Evolutionary conservation across 768 basidiomycete species (phyloP), one percentile per base, ranked within the genome.

Genomic region (Suillus hirtellus): DNA sequence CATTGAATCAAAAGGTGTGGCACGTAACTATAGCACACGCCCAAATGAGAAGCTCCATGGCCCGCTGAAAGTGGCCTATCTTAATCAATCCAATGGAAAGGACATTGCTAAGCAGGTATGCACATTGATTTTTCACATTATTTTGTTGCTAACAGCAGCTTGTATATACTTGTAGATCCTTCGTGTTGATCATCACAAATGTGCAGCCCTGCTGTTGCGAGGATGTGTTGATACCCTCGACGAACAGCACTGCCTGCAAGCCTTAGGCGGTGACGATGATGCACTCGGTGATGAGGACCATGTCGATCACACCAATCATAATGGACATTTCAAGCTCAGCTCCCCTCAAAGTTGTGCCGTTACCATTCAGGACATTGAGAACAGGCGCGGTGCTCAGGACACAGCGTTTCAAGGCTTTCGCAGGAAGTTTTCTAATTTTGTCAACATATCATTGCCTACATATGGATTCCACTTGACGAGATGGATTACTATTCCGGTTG

Each of bases 91-190:
- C 0, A 80, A 80, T 60, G 73, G 73, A 61, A 76, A 73, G 42
- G 60, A 78, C 55, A 64, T 76, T 34, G 75, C 68, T 0, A 43
- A 46, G 0, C 77, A 78, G 71, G 78, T 77, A 37, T 40, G 64
- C 34, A 10, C 24, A 19, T 6, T 60, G 6, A 31, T 31, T 1
- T 31, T 31, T 31, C 27, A 1, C 1, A 3, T 31, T 31, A 31
- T 31, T 1, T 31, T 31, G 27, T 31, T 31, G 27, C 27, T 31
- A 31, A 31, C 27, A 31, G 27, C 1, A 31, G 27, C 1, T 31
- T 31, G 27, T 31, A 31, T 31, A 59, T 31, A 17, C 12, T 27
- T 37, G 10, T 49, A 63, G 58, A 50, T 60, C 38, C 37, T 63
- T 7, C n/a, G 9, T 1, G 1, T 64, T 34, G 50, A 64, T 34